Percentiles rank a stretch among this genome's conserved stretches.
phyloP scores from a whole-genome alignment of 2,329 filamentous ascomycete genomes.

The Lachnellula suecica region DNA sequence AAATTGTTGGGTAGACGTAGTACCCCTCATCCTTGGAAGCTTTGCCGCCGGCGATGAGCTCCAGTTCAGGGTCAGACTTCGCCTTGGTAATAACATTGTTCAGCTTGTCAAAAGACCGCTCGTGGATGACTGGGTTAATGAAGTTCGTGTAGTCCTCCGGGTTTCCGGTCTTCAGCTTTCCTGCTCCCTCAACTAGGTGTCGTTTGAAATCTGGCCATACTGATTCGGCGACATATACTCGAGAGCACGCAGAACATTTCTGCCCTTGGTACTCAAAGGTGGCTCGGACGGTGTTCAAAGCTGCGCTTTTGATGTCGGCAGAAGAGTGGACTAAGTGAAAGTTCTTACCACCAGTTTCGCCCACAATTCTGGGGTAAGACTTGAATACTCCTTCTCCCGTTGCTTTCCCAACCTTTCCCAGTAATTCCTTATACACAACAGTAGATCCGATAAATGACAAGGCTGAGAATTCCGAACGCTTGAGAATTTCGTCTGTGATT shows the following conservation, averaged over 20 bases:
- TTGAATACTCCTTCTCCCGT: constrained; percentile 62
- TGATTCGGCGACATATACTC: constrained; percentile 75
- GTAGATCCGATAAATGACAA: constrained; percentile 54
- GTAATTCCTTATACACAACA: constrained; percentile 24
- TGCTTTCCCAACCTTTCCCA: neutral
- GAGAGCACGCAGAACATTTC: constrained; percentile 85
- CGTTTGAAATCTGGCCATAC: constrained; percentile 71
- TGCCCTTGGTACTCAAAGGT: constrained; percentile 92
- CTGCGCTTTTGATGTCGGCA: constrained; percentile 77
- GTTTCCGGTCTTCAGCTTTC: constrained; percentile 68
- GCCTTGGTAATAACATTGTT: constrained; percentile 74
- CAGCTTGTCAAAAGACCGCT: constrained; percentile 78
- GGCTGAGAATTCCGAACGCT: constrained; percentile 49
- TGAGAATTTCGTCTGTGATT: constrained; percentile 75
- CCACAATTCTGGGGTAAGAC: constrained; percentile 85
- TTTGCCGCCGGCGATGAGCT: constrained; percentile 72
- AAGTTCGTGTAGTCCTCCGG: constrained; percentile 73
- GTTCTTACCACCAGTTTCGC: constrained; percentile 92
- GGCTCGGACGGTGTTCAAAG: constrained; percentile 77
- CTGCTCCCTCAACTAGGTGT: constrained; percentile 65
- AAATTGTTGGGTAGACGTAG: constrained; percentile 83
- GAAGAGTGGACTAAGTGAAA: constrained; percentile 81
- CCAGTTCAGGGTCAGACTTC: constrained; percentile 71
- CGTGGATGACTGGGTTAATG: constrained; percentile 84
- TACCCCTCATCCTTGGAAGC: constrained; percentile 79